A percentile compares a stretch with the other conserved stretches of the same genome.
Conservation (phyloP, 495 filamentous ascomycete genomes). For the Xylaria longipes region DNA sequence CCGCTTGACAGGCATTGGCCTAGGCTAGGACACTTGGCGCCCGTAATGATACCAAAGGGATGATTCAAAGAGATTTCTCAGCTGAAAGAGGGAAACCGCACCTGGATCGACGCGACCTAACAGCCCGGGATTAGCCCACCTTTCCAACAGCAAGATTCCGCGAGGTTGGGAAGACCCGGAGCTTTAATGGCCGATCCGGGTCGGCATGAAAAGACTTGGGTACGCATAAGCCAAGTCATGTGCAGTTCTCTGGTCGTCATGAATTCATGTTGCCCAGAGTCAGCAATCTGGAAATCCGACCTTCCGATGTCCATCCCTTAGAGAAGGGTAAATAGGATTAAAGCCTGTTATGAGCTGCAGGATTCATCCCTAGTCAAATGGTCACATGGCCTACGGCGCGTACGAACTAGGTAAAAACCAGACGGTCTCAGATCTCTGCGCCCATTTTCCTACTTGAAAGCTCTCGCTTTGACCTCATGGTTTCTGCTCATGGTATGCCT, state of each 20-base stretch:
- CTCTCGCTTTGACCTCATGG: slow-evolving; percentile 9
- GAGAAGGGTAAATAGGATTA: not conserved
- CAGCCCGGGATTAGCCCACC: not conserved
- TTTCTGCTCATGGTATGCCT: too few relatives aligned
- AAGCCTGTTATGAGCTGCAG: not conserved
- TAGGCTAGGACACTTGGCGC: not conserved
- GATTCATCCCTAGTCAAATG: slow-evolving; percentile 10
- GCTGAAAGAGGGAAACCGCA: not conserved
- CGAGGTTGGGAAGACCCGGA: slow-evolving; percentile 7
- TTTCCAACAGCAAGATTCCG: not conserved
- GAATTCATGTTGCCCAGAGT: not conserved
- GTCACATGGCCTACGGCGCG: slow-evolving; percentile 5
- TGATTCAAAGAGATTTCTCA: not conserved
- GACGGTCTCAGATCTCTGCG: not conserved
- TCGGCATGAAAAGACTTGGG: not conserved
- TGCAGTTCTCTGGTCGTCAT: not conserved
- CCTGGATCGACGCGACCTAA: not conserved
- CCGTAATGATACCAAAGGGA: not conserved
- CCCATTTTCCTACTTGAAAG: not conserved
- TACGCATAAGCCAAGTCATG: not conserved
- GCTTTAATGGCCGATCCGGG: not conserved
- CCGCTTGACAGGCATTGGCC: not conserved
- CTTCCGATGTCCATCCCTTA: not conserved
- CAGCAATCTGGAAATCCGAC: not conserved
- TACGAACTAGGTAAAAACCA: not conserved